A percentile compares a stretch with the other conserved stretches of the same genome.
Conservation (phyloP, 2,329 filamentous ascomycete species). For the Aspergillus jensenii region DNA sequence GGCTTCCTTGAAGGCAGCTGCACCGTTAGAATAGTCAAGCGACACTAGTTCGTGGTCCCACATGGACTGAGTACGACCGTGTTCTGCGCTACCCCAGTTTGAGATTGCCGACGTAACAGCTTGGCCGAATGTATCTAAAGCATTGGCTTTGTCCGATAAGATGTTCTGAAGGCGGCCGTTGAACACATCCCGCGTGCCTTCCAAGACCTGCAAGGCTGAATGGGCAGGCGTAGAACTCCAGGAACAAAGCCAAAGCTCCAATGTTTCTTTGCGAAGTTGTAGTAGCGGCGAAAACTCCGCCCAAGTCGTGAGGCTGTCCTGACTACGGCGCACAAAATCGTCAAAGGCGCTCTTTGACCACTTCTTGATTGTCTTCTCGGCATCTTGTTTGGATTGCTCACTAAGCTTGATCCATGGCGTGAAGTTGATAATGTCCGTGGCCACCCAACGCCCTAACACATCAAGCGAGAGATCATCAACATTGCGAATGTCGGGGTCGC, state of each 20-base stretch:
- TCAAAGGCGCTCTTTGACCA: slow-evolving; percentile 66
- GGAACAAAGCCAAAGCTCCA: slow-evolving; percentile 73
- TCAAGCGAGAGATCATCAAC: slow-evolving; percentile 75
- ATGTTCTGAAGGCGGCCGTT: slow-evolving; percentile 67
- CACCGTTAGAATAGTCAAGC: slow-evolving; percentile 65
- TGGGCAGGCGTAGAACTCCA: slow-evolving; percentile 59
- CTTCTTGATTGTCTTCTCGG: slow-evolving; percentile 58
- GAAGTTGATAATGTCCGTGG: slow-evolving; percentile 79
- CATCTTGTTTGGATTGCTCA: slow-evolving; percentile 63
- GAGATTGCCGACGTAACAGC: slow-evolving; percentile 63
- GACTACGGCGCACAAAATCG: slow-evolving; percentile 62
- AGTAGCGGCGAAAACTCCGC: slow-evolving; percentile 68
- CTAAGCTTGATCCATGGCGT: slow-evolving; percentile 85
- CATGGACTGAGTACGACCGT: slow-evolving; percentile 55
- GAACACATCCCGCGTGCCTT: slow-evolving; percentile 66
- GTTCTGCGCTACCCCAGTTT: slow-evolving; percentile 58
- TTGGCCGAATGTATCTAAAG: slow-evolving; percentile 64
- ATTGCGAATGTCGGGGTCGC: slow-evolving; percentile 65
- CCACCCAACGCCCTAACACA: slow-evolving; percentile 74
- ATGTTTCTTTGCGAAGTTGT: slow-evolving; percentile 65
- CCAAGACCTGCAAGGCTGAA: slow-evolving; percentile 62
- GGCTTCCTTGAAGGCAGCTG: slow-evolving; percentile 65
- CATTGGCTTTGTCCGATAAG: slow-evolving; percentile 62
- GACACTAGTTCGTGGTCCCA: slow-evolving; percentile 69
- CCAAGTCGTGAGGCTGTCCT: slow-evolving; percentile 59